Evolutionary conservation across 2,329 filamentous ascomycete species (phyloP).

Genomic region (Phyllosticta ampelicida): DNA sequence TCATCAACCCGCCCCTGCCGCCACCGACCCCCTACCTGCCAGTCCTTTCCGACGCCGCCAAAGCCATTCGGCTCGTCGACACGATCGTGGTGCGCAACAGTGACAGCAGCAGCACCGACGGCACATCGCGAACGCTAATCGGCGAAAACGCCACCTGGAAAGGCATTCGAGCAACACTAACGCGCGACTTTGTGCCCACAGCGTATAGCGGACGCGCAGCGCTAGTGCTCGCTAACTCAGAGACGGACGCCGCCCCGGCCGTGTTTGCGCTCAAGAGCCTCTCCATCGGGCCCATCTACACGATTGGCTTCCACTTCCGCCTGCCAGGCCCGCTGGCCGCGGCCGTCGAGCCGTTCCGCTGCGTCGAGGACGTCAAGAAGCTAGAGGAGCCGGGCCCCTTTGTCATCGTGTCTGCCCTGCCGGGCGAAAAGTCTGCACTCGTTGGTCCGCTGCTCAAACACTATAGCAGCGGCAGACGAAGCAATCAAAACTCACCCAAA

Average conservation of each 20-base stretch:
- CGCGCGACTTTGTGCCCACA: slow-evolving; percentile 69
- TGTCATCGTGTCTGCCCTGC: slow-evolving; percentile 68
- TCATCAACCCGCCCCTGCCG: slow-evolving; percentile 61
- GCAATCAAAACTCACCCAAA: neutral
- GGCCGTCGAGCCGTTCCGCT: slow-evolving; percentile 53
- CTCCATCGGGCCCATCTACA: slow-evolving; percentile 69
- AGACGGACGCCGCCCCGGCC: slow-evolving; percentile 65
- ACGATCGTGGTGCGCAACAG: slow-evolving; percentile 58
- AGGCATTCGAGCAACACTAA: slow-evolving; percentile 71
- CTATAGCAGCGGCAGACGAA: slow-evolving; percentile 33
- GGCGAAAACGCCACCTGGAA: slow-evolving; percentile 82
- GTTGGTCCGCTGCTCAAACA: slow-evolving; percentile 69
- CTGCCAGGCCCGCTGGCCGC: slow-evolving; percentile 47
- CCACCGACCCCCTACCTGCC: slow-evolving; percentile 50
- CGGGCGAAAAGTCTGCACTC: slow-evolving; percentile 66
- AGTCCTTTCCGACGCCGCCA: slow-evolving; percentile 61
- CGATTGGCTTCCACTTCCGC: slow-evolving; percentile 62
- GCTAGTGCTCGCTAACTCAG: slow-evolving; percentile 60
- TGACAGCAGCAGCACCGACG: slow-evolving; percentile 19
- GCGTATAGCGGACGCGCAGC: slow-evolving; percentile 68
- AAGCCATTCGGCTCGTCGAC: slow-evolving; percentile 69
- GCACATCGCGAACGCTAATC: slow-evolving; percentile 9
- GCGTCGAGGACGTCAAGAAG: slow-evolving; percentile 69
- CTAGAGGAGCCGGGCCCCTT: slow-evolving; percentile 59
- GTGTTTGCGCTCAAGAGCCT: slow-evolving; percentile 71